Base-by-base conservation (phyloP, 2,329 filamentous ascomycete species). In the Stachybotrys chlorohalonatus region DNA sequence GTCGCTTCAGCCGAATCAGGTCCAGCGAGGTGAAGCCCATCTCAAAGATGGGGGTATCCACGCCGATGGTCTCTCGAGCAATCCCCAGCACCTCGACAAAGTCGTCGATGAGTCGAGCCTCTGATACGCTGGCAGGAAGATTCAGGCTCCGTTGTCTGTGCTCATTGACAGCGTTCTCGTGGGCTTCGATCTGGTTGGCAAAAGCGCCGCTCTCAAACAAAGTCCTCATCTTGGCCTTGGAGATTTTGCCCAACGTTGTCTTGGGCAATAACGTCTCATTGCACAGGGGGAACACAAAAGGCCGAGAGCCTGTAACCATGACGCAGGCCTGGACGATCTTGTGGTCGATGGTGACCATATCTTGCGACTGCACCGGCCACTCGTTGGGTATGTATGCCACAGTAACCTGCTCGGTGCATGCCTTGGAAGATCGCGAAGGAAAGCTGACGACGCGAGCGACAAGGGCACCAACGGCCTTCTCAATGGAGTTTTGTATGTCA, bases 241-340 rank as follows among this genome's bases (percentile, higher is more conserved):
- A 73, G 6, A 75, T 60, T 59, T 76, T 76, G 7, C 73, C 73
- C 1, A 76, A 63, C 0, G 71, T 63, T 0, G 72, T 67, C 57
- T 49, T 53, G 6, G 51, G 52, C 15, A 58, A 15, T n/a, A 51
- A 9, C 2, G 11, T 31, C 30, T 51, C 49, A 15, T 36, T 17
- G 8, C 5, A 11, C 5, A 51, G 24, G 9, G 49, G 31, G 52
- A 51, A 54, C n/a, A 60, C 53, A 24, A 54, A 30, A 11, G 52
- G 24, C 11, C 45, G 39, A 15, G 39, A 16, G 6, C 49, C 52
- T 11, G 47, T 51, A 39, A 39, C 16, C 13, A 39, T 52, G 32
- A 52, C 42, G 32, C 52, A 56, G 9, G 52, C 32, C 16, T 54
- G 42, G 13, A 52, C 16, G 24, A 49, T 47, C 32, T 47, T 47